Evolutionary conservation across 2,329 filamentous ascomycete genomes (phyloP), one percentile per base, ranked within the genome.

Genomic region (Leptographium galeiforme): DNA sequence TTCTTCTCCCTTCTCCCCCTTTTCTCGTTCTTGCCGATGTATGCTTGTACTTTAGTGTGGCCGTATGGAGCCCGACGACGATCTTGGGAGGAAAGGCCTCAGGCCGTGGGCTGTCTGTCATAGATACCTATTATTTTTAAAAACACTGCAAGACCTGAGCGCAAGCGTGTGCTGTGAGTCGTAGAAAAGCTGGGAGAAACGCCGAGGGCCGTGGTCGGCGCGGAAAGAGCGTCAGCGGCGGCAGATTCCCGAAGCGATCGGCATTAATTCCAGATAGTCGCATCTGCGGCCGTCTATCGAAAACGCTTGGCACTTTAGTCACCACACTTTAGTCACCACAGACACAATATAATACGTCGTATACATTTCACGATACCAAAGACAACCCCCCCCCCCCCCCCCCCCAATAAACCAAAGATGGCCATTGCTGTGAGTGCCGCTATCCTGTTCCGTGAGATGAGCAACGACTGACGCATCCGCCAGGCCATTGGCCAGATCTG

Each of bases 401-500:
- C 25, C 25, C 25, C 25, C 25, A 25, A 3, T 25, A 2, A 25
- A 25, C 5, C 40, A 45, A 8, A 1, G n/a, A 51, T 53, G 51
- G 51, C 51, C 33, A 53, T 53, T n/a, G 51, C 51, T 14, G 51
- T 53, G 43, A 19, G 51, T 36, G 12, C 34, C 6, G 12, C 6
- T 10, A 36, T 8, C 34, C 34, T 6, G 7, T 34, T 34, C 11
- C 8, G 8, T 13, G 34, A 8, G 34, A 36, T 13, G 34, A 10
- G 25, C 25, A 25, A 25, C 25, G 5, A 8, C 34, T 36, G 34
- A 36, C 34, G 16, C 8, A 13, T 5, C 6, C 14, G 30, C 6
- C 62, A 94, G 89, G 89, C 89, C 59, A 76, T 95, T 47, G 90
- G 89, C 38, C 91, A 96, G 70, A 81, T 96, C 68, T 90, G 89